Base-by-base conservation (phyloP, 2,329 filamentous ascomycete species). In the Knoxdaviesia capensis region DNA sequence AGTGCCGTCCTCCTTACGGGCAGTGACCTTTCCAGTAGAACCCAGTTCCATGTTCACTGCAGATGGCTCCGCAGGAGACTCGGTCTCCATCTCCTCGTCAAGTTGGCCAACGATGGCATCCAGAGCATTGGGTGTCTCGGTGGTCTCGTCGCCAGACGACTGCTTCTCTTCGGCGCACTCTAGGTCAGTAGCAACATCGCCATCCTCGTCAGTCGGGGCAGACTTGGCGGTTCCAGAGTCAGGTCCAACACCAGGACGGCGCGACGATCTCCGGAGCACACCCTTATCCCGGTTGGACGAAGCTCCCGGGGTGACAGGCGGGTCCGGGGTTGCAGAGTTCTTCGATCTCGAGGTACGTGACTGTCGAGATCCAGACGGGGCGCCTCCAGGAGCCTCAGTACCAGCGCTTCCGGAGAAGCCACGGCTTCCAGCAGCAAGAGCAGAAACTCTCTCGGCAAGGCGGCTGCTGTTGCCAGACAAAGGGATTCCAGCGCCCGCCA, bases 161-260 rank as follows among this genome's bases (percentile, higher is more conserved):
- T 84, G 83, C 55, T 81, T 81, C 60, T 96, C 88, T 54, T 96
- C 88, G 6, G 86, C 87, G 56, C 88, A 94, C 60, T 96, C 90
- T 4, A 96, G 64, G 20, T 20, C 20, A 20, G 20, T 20, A 3
- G 80, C 77, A 50, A 80, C 75, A 44, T 80, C 70, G 34, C 74
- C 58, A 41, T 69, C 68, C 41, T 82, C 76, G 3, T 72, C 66
- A 10, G 77, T 69, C 36, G 68, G 20, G 8, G 31, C 11, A 9
- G 41, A 33, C 8, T 28, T 43, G 10, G 11, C 29, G 10, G 20
- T 20, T 4, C 37, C 6, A 8, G 34, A 32, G 31, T 30, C 20
- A 20, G 34, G 20, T 10, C 34, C 31, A 32, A 33, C 38, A 32
- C 33, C 41, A 30, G 37, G 68, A 35, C 74, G 74, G 46, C 80